Evolutionary conservation across 2,329 filamentous ascomycete genomes (phyloP), one percentile per base, ranked within the genome.

Genomic region (Colletotrichum brevisporum): DNA sequence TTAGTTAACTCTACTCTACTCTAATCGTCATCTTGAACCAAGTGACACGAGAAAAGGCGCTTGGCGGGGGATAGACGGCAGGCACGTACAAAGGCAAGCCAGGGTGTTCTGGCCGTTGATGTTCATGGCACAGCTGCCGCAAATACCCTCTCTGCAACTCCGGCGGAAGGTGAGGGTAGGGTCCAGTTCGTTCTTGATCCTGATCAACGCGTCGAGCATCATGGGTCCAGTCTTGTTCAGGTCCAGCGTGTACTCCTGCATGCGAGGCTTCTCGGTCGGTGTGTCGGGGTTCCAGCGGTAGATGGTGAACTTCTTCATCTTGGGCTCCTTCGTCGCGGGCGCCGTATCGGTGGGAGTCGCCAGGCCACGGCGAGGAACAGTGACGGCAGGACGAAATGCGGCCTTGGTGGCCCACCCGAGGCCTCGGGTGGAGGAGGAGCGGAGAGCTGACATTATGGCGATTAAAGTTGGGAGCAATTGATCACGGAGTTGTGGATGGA

Each of bases 151-250:
- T 84, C 96, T 89, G 86, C 96, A 99, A 83, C 93, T 97, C 82
- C 96, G 86, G 80, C 96, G 90, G 88, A 99, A 99, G 63, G 96
- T 98, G 78, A 99, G 84, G 53, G 96, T 98, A 59, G 96, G 94
- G 83, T 99, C 96, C 72, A 97, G 84, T 89, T 99, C 96, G 83
- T 99, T 99, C 92, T 99, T 99, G 85, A 99, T 98, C 77, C 95
- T 89, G 82, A 99, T 96, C 77, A 99, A 86, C 65, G 96, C 96
- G 82, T 99, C 96, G 77, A 99, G 85, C 84, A 99, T 91, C 96
- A 99, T 99, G 74, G 96, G 96, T 39, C 96, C 96, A 50, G 96
- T 99, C 92, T 98, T 98, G 88, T 98, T 98, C 76, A 99, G 85
- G 80, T 99, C 96, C 78, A 99, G 87, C 43, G 93, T 93, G 85